Percentiles rank a stretch among this genome's conserved stretches.
Evolutionary conservation across 495 filamentous ascomycete species (phyloP).

Genomic region (Tuber borchii): DNA sequence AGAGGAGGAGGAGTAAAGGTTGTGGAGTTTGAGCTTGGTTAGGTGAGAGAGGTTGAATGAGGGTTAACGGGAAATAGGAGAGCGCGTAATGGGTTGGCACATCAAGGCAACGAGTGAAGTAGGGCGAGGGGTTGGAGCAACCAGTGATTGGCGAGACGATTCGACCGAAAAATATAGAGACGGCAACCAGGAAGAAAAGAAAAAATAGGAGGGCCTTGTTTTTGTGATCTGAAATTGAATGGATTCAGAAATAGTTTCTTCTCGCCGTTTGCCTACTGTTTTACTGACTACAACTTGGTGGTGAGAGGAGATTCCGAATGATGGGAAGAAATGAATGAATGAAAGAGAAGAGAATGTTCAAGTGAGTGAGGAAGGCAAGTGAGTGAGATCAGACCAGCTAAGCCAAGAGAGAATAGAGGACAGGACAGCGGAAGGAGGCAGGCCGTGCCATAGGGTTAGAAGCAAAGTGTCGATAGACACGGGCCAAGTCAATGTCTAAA

Average conservation of each 20-base stretch:
- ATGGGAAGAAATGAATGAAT: conserved; percentile 28
- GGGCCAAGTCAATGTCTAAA: background rate
- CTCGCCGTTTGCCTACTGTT: background rate
- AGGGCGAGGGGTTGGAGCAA: conserved; percentile 32
- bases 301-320: background rate
- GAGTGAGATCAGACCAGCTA: background rate
- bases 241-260: background rate
- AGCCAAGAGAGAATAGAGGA: background rate
- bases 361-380: conserved; percentile 6
- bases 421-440: background rate
- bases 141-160: conserved; percentile 2
- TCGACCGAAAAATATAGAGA: background rate
- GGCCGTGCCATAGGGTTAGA: background rate
- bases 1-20: conserved; percentile 18
- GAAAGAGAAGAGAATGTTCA: conserved; percentile 28
- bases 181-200: conserved; percentile 19
- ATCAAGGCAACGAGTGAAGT: conserved; percentile 15
- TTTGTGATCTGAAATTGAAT: background rate
- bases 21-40: conserved; percentile 19
- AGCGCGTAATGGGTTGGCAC: conserved; percentile 2
- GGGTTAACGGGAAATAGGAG: background rate
- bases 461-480: background rate
- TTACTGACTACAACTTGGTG: background rate
- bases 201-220: conserved; percentile 23
- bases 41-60: background rate